A percentile compares a stretch with the other conserved stretches of the same genome.
These are phyloP conservation scores for Ophiostoma novo-ulmi DNA, from an alignment of 2,329 filamentous ascomycete genomes.

Conservation along the genomic window DNA sequence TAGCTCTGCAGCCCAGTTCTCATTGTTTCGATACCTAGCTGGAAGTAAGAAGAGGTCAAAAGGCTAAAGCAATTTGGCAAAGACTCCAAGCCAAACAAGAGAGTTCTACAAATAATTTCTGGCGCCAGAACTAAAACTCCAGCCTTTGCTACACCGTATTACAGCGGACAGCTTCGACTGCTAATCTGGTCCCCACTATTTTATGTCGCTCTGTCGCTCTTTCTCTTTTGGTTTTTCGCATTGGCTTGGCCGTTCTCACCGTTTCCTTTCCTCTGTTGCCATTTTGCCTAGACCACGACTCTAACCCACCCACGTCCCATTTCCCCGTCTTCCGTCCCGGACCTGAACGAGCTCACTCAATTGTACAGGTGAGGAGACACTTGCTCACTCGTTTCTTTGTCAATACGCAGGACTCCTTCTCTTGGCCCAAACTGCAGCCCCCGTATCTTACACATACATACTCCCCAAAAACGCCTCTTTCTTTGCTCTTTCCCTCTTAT, in stretches of 20 bases:
- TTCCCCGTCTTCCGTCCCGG: conserved; percentile 15
- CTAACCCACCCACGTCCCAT: conserved; percentile 10
- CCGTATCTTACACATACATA: conserved; percentile 14
- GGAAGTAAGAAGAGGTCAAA: neutral
- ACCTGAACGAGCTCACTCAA: neutral
- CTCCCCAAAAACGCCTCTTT: conserved; percentile 15
- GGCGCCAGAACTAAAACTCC: conserved; percentile 2
- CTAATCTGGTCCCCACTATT: conserved; percentile 22
- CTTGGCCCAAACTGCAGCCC: conserved; percentile 7
- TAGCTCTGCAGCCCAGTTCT: neutral
- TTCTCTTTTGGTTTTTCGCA: conserved; percentile 7
- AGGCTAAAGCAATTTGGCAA: neutral
- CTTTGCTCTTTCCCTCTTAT: neutral
- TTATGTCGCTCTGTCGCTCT: conserved; percentile 30
- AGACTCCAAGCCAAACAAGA: neutral
- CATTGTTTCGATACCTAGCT: too few relatives aligned
- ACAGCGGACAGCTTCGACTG: neutral
- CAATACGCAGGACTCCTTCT: neutral
- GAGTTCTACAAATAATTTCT: conserved; percentile 4
- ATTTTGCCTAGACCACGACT: neutral
- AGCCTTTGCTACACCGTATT: neutral
- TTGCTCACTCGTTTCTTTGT: neutral
- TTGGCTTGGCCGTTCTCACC: neutral
- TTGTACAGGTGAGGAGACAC: neutral
- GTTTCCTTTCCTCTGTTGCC: conserved; percentile 4